These are phyloP conservation scores for Arthrobotrys conoides DNA, from an alignment of 2,329 filamentous ascomycete genomes.

Conservation along the genomic window DNA sequence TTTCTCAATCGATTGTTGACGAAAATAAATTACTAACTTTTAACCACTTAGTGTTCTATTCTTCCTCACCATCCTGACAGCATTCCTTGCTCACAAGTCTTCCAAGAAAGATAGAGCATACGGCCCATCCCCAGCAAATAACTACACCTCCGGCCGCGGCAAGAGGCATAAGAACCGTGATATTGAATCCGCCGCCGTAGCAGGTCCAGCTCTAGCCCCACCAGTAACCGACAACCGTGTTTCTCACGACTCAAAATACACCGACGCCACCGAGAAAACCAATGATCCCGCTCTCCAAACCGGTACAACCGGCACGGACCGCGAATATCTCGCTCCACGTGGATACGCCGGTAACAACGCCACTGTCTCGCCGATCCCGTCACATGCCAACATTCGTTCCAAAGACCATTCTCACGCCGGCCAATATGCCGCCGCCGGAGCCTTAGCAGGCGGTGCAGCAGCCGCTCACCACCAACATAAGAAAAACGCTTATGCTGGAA, in stretches of 20 bases:
- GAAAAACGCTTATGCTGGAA: slow-evolving; percentile 20
- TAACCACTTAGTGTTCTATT: slow-evolving; percentile 45
- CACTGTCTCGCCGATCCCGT: slow-evolving; percentile 38
- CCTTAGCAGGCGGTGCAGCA: slow-evolving; percentile 46
- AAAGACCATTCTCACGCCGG: slow-evolving; percentile 50
- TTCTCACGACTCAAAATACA: slow-evolving; percentile 58
- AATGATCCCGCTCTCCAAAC: slow-evolving; percentile 45
- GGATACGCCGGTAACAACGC: slow-evolving; percentile 35
- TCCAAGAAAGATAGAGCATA: slow-evolving; percentile 60
- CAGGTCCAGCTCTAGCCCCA: slow-evolving; percentile 42
- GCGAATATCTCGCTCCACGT: slow-evolving; percentile 58
- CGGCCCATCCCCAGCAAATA: slow-evolving; percentile 60
- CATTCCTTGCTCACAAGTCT: slow-evolving; percentile 50
- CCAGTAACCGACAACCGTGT: slow-evolving; percentile 42
- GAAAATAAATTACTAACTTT: slow-evolving; percentile 15
- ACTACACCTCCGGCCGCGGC: slow-evolving; percentile 56
- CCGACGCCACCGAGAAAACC: slow-evolving; percentile 49
- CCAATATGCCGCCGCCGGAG: slow-evolving; percentile 56
- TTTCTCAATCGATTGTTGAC: not conserved
- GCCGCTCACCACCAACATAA: slow-evolving; percentile 54
- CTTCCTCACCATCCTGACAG: slow-evolving; percentile 47
- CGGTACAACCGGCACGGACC: slow-evolving; percentile 26
- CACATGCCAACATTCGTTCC: slow-evolving; percentile 26
- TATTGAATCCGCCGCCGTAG: slow-evolving; percentile 39
- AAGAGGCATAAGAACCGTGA: slow-evolving; percentile 41